Base-by-base conservation (phyloP, 2,329 filamentous ascomycete genomes). In the Xylaria sp. region DNA sequence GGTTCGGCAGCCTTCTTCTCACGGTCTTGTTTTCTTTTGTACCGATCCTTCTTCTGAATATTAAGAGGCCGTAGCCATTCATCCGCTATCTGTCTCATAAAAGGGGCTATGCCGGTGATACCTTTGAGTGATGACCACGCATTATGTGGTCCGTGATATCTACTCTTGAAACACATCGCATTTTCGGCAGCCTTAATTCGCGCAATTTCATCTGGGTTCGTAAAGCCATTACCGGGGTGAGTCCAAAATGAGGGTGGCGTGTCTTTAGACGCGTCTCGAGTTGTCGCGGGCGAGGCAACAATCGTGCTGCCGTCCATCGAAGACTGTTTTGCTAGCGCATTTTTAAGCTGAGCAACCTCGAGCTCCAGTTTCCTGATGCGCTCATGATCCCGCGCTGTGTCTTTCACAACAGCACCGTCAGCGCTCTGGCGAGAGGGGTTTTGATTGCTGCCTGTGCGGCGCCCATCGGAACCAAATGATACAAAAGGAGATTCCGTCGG, bases 61-160 rank as follows among this genome's bases (percentile, higher is more conserved):
- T 87, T 86, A 52, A 89, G 83, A 8, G 87, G 87, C 60, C 84
- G 83, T 63, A 89, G 81, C 86, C 87, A 89, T 75, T 89, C 86
- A 61, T 88, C 85, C 10, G 87, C 86, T 0, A 86, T 89, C 78
- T 89, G 86, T 70, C 84, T 85, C 87, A 89, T 89, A 66, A 89
- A 89, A 15, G 86, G 84, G 53, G 83, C 86, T 53, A 89, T 80
- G 2, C 87, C 87, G 2, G 85, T 72, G 69, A 84, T 80, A 66
- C 88, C 86, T 58, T 85, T 83, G 73, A 89, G 87, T 12, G 87
- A 87, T 78, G 88, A 85, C 78, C 84, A 88, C 52, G 86, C 85
- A 71, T 88, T 89, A 76, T 88, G 85, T 3, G 86, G 86, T 1
- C 87, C 86, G 72, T 86, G 87, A 75, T 89, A 89, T 70, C 86